Base-by-base conservation (phyloP, 257 asterid genomes). In the Nicotiana tabacum region DNA sequence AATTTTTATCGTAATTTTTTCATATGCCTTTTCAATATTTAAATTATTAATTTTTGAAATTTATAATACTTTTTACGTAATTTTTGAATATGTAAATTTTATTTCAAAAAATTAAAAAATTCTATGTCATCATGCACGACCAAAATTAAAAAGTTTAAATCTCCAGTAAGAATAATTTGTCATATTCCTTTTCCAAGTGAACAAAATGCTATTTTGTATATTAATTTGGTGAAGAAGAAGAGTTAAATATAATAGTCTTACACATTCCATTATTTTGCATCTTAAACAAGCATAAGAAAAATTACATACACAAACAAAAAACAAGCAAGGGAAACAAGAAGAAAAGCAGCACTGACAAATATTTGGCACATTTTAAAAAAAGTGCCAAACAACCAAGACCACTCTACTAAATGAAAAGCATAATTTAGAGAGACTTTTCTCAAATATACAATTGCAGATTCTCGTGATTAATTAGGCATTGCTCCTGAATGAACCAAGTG, bases 401-500 rank as follows among this genome's bases (percentile, higher is more conserved):
- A 57, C 62, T 57, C 62, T 57, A 57, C 9, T 56, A 56, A 9
- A 51, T 6, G 27, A 16, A 51, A 33, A 10, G 33, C 51, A 74
- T 53, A 74, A 11, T 5, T 74, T 7, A 58, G n/a, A 7, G 24
- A 46, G 60, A 76, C 6, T 46, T 24, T 29, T 77, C 51, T 30
- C 81, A 6, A 43, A 43, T 43, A 43, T 43, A 43, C 3, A 77
- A 39, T 15, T 18, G 57, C 58, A 39, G 30, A 70, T 37, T 17
- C 57, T 30, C 48, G 4, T 29, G 37, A 15, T 6, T 6, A 0
- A 61, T 24, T 88, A 85, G 6, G 90, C 83, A 67, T 90, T 82
- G 93, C 97, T 94, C 87, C 85, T 90, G 87, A 89, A 92, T 64
- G 98, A 94, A 78, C 98, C 96, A 24, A 94, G 83, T 84, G 95